Percentiles rank a stretch among this genome's conserved stretches.
These are phyloP conservation scores for Cinnamomum micranthum DNA, from an alignment of 164 flowering plant genomes.

Conservation along the genomic window DNA sequence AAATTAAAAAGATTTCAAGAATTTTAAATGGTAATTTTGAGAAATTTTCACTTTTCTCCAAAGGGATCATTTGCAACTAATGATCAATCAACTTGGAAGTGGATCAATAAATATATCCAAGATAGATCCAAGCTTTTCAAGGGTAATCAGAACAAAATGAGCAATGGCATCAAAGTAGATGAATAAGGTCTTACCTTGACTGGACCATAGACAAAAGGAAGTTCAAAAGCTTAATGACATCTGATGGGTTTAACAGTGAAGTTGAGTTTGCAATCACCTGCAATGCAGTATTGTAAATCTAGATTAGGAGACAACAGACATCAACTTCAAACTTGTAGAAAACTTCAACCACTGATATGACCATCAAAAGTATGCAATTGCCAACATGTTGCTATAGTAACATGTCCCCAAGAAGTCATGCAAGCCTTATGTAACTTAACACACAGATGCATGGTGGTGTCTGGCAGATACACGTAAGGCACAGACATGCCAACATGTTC, in stretches of 20 bases:
- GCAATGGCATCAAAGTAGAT: neutral
- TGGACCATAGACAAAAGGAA: slow-evolving; percentile 58
- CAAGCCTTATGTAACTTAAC: neutral
- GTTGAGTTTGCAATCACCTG: slow-evolving; percentile 84
- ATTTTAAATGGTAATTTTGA: neutral
- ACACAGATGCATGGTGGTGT: too few species aligned
- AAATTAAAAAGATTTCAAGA: neutral
- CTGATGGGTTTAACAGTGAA: slow-evolving; percentile 59
- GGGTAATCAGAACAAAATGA: neutral
- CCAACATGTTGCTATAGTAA: too few species aligned
- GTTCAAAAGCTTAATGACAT: slow-evolving; percentile 73
- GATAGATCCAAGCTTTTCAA: neutral
- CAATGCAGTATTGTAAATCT: slow-evolving; percentile 11
- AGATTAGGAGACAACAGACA: neutral
- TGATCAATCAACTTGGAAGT: neutral
- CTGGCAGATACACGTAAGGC: neutral
- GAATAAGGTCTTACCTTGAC: slow-evolving; percentile 55
- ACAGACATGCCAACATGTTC: neutral
- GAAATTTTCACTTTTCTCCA: neutral
- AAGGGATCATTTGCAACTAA: neutral
- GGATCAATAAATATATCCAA: neutral
- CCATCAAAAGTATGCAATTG: neutral
- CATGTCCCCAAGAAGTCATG: neutral
- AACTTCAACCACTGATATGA: neutral
- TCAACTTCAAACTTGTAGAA: neutral